A percentile compares a stretch with the other conserved stretches of the same genome.
Conservation (phyloP, 495 filamentous ascomycete species). For the Daldinia decipiens region DNA sequence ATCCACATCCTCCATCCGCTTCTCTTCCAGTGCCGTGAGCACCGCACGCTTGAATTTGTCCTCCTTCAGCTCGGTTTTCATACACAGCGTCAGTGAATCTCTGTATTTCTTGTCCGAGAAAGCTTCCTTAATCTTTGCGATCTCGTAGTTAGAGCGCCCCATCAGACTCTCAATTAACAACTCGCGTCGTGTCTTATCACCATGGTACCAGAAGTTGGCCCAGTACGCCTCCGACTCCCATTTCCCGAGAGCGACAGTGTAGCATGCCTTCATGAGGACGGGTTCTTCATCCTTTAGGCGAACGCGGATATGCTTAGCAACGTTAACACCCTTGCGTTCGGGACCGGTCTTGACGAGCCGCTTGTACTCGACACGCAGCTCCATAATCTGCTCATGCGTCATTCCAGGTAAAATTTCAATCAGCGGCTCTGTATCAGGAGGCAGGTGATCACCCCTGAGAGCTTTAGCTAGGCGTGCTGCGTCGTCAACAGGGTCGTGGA, state of each 20-base stretch:
- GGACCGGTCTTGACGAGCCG: conserved; percentile 76
- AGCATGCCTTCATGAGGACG: conserved; percentile 85
- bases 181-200: conserved; percentile 82
- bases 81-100: conserved; percentile 83
- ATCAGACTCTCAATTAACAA: conserved; percentile 92
- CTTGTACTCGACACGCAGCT: conserved; percentile 89
- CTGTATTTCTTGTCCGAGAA: conserved; percentile 92
- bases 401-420: conserved; percentile 86
- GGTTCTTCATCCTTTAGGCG: conserved; percentile 72
- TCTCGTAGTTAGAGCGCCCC: conserved; percentile 86
- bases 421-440: conserved; percentile 73
- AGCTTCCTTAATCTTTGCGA: conserved; percentile 88
- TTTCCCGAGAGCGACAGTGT: conserved; percentile 86
- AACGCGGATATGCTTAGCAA: conserved; percentile 94
- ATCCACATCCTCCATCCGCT: conserved; percentile 80
- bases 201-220: conserved; percentile 99
- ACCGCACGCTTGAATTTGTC: conserved; percentile 95
- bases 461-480: conserved; percentile 79
- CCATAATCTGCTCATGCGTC: conserved; percentile 84
- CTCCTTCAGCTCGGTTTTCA: conserved; percentile 89
- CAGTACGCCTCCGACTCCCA: conserved; percentile 98
- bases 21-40: conserved; percentile 83
- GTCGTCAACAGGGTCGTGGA: conserved; percentile 83
- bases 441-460: conserved; percentile 72
- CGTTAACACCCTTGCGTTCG: conserved; percentile 85